Base-by-base conservation (phyloP, 176 grass and related monocot genomes). In the Tillandsia leiboldiana region DNA sequence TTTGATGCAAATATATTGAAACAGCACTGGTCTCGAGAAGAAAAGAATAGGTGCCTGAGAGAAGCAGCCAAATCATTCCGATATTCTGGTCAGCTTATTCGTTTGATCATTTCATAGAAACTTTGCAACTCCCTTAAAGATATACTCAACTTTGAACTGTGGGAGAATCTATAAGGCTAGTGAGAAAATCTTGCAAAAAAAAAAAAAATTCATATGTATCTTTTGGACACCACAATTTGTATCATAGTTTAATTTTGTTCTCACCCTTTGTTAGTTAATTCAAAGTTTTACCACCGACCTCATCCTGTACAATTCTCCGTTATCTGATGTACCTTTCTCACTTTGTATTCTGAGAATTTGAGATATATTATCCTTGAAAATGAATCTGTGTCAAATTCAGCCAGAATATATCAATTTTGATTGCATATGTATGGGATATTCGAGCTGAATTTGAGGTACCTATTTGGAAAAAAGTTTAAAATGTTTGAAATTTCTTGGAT, bases 1-100 rank as follows among this genome's bases (percentile, higher is more conserved):
- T 68, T 62, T 50, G 51, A n/a, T 61, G 13, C 10, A 50, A 69
- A 49, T 77, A 29, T 67, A 51, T 28, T 51, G 50, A 4, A 80
- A 63, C 87, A 93, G 94, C 87, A 99, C 51, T 99, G 89, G 94
- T 75, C 89, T 68, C 86, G 94, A 51, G 83, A 93, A 65, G 87
- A 85, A 65, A 99, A 88, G 80, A 93, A 82, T 61, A 72, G 75
- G 56, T 93, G 94, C 69, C 81, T 99, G 72, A 90, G 76, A 78
- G 94, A 99, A 79, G 69, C 87, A 51, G 65, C 66, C 9, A 99
- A 93, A 76, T 92, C 89, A 69, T 93, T 93, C 62, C 79, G 83
- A 50, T 84, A 77, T 78, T 62, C 82, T 67, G 94, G 87, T 11
- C 80, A 71, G 51, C 92, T 99, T 12, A 66, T 90, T 64, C 94